phyloP scores from a whole-genome alignment of 495 filamentous ascomycete species.

The Xylaria telfairii region DNA sequence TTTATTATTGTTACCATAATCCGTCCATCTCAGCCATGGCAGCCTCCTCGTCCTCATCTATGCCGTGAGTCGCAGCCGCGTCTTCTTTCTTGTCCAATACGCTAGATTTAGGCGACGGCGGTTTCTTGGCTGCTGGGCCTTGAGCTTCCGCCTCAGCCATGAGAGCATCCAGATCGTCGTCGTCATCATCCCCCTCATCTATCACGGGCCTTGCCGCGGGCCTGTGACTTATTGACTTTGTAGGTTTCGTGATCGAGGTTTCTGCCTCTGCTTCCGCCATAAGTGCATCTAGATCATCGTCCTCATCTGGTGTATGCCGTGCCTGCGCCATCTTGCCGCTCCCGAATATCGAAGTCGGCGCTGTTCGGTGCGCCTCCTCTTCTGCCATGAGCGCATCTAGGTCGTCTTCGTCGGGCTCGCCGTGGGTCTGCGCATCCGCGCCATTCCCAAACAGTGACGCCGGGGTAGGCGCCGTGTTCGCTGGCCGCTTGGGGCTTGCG shows the following conservation, averaged over 20 bases:
- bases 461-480: conserved; percentile 21
- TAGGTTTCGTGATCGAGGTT: conserved; percentile 16
- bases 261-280: conserved; percentile 55
- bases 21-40: conserved; percentile 71
- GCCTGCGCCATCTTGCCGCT: conserved; percentile 6
- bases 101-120: background rate
- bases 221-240: conserved; percentile 23
- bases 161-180: conserved; percentile 55
- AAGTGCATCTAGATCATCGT: conserved; percentile 59
- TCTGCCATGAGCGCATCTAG: conserved; percentile 59
- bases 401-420: conserved; percentile 54
- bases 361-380: conserved; percentile 42
- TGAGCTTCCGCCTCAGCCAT: conserved; percentile 46
- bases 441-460: conserved; percentile 26
- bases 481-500: conserved; percentile 43
- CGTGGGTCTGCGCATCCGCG: conserved; percentile 27
- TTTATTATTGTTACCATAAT: conserved; percentile 54
- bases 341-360: conserved; percentile 44
- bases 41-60: conserved; percentile 65
- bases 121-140: conserved; percentile 9
- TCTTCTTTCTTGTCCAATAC: conserved; percentile 23
- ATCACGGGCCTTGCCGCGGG: background rate
- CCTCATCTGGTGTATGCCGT: conserved; percentile 35
- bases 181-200: conserved; percentile 33
- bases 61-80: conserved; percentile 31